Evolutionary conservation across 2,329 filamentous ascomycete species (phyloP), one percentile per base, ranked within the genome.

Genomic region (Cladosporium oxysporum): DNA sequence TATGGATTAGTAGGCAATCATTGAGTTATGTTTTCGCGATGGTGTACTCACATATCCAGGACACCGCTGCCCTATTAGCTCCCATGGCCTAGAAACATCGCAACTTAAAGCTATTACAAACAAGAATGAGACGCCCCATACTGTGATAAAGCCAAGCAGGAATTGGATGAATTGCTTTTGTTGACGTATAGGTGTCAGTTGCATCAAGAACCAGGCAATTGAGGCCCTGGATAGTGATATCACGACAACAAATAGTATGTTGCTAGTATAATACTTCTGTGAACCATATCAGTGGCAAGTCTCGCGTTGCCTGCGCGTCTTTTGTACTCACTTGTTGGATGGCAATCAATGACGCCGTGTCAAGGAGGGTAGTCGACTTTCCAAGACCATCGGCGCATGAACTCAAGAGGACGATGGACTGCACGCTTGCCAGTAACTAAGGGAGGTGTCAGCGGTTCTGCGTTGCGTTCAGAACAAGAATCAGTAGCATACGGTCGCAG

Each of bases 201-300:
- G 60, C 28, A 68, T 55, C 59, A 68, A 26, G 28, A 70, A 70
- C 14, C 60, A 35, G 5, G 64, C 63, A 14, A 65, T 53, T 1
- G 65, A 66, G 0, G 65, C 61, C 35, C 64, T 67, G 12, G 65
- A 67, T 16, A 67, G 37, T 4, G 65, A 60, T 12, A 68, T 21
- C 12, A 49, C 67, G 14, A 61, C 31, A 26, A 66, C 53, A 29
- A 66, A 70, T 26, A 70, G 47, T 11, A 70, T 31, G 52, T 52
- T 67, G 26, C 59, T 63, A 14, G 65, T 65, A 33, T 68, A 70
- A 58, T 67, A 70, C n/a, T 29, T 28, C 18, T 26, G 14, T n/a
- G 16, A 16, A 16, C 37, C 14, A 23, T 16, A 4, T 52, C 16
- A 16, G 49, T 28, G 23, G 23, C 5, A 14, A 4, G 10, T 28